Evolutionary conservation across 169 alveolate genomes (phyloP), one percentile per base, ranked within the genome.

Genomic region (Cryptosporidium felis): DNA sequence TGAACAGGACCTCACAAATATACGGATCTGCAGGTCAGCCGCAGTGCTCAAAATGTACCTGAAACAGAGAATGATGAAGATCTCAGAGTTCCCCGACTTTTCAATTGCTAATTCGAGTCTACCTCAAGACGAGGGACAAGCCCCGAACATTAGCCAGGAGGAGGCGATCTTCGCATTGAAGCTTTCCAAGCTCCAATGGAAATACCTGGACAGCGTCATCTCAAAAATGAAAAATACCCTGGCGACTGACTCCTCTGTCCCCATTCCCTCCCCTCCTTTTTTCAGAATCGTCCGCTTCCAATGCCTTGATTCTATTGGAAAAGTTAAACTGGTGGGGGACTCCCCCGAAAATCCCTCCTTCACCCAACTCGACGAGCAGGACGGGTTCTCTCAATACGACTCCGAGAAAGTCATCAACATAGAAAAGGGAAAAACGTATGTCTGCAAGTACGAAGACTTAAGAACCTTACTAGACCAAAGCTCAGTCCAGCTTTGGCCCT

Each of bases 71-170:
- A 38, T 74, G 1, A 18, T 74, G 58, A 74, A 74, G 40, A 74
- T 74, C 23, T 74, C 85, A 8, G 74, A 74, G 41, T 74, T 49
- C 45, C 85, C 85, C 4, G 85, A 74, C 18, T 74, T 53, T 38
- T 74, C 74, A 12, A 74, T 74, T 51, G 67, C 65, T 12, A 74
- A 74, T 53, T 53, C 74, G n/a, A 74, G 67, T n/a, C n/a, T n/a
- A 36, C 10, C 45, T 1, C 14, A 74, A 16, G 32, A 18, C 18
- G 82, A 47, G 5, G 8, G 10, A 8, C 51, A 32, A 6, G 44
- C 26, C 16, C 12, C 81, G 9, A 65, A 47, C 5, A 53, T 74
- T 16, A 74, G 74, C 6, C 42, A 53, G 12, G 85, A 74, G 21
- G 85, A 74, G 23, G 85, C 85, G 1, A 21, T 12, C 4, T 74